Evolutionary conservation across 1,284 basidiomycete species (phyloP).

Genomic region (Cryptococcus wingfieldii): DNA sequence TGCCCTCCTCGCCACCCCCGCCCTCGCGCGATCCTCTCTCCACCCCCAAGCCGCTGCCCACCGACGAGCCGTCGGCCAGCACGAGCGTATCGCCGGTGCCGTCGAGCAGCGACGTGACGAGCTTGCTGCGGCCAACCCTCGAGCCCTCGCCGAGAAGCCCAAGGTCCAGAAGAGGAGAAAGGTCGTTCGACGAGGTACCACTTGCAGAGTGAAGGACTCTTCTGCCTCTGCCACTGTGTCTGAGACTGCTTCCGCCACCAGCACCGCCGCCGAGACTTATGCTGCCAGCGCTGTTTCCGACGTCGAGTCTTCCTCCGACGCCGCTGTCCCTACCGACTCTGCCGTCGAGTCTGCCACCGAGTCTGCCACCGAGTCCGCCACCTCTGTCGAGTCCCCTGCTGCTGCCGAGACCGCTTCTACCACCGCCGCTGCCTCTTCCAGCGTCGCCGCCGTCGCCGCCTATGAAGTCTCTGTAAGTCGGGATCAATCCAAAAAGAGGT

Average conservation of each 20-base stretch:
- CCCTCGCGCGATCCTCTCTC: constrained; percentile 12
- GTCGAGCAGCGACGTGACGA: constrained; percentile 16
- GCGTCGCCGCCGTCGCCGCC: constrained; percentile 6
- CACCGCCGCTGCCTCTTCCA: background rate
- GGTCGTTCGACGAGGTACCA: constrained; percentile 18
- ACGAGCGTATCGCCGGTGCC: constrained; percentile 14
- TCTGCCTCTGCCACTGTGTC: constrained; percentile 9
- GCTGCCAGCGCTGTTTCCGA: constrained; percentile 1
- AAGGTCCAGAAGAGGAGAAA: constrained; percentile 6
- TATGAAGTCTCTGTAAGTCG: too few relatives aligned
- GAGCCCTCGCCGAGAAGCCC: constrained; percentile 10
- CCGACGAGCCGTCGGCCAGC: constrained; percentile 13
- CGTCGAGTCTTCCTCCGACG: background rate
- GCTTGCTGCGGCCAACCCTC: constrained; percentile 6
- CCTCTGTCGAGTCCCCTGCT: background rate
- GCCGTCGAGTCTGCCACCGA: background rate
- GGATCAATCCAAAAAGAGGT: background rate
- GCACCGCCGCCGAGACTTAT: constrained; percentile 11
- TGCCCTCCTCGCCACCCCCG: constrained; percentile 18
- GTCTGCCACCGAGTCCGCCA: background rate
- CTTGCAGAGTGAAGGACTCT: constrained; percentile 10
- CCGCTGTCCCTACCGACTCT: background rate
- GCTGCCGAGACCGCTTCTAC: background rate
- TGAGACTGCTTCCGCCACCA: constrained; percentile 7
- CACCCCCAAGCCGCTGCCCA: constrained; percentile 8